Conservation (phyloP, 345 rosid genomes). For the Kandelia obovata region DNA sequence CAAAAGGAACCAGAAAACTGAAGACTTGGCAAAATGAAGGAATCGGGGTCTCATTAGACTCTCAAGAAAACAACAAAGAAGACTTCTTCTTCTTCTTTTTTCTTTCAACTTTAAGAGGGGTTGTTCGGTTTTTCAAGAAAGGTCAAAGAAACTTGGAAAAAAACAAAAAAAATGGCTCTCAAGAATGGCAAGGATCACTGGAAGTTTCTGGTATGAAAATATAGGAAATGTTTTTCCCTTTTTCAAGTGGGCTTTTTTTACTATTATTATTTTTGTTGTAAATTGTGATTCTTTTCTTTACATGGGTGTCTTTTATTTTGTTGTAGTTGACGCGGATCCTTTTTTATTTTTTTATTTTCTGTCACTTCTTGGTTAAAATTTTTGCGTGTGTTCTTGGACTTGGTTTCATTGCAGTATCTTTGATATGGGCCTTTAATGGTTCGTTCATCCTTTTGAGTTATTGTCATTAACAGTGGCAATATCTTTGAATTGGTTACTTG, state of each 20-base stretch:
- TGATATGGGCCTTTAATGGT: not conserved
- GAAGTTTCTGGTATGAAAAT: slow-evolving; percentile 41
- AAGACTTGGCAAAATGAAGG: too few relatives aligned
- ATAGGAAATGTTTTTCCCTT: not conserved
- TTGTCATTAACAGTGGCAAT: not conserved
- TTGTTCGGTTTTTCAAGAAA: not conserved
- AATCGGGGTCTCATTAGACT: too few relatives aligned
- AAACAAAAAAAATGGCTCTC: slow-evolving; percentile 20
- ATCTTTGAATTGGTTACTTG: not conserved
- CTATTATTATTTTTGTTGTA: too few relatives aligned
- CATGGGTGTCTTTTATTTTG: not conserved
- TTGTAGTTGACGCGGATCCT: not conserved
- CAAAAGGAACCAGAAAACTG: too few relatives aligned
- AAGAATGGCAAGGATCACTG: slow-evolving; percentile 36
- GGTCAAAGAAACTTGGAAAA: not conserved
- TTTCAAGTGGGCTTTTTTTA: not conserved
- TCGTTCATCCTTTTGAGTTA: not conserved
- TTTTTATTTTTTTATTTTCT: not conserved
- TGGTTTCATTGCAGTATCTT: not conserved
- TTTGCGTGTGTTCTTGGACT: not conserved
- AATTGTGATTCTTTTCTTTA: not conserved
- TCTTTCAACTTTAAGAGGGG: not conserved
- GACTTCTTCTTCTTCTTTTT: not conserved
- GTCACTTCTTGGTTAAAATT: not conserved
- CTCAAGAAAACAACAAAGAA: not conserved